Conservation (phyloP, 2,329 filamentous ascomycete species). For the Aspergillus viridinutans region DNA sequence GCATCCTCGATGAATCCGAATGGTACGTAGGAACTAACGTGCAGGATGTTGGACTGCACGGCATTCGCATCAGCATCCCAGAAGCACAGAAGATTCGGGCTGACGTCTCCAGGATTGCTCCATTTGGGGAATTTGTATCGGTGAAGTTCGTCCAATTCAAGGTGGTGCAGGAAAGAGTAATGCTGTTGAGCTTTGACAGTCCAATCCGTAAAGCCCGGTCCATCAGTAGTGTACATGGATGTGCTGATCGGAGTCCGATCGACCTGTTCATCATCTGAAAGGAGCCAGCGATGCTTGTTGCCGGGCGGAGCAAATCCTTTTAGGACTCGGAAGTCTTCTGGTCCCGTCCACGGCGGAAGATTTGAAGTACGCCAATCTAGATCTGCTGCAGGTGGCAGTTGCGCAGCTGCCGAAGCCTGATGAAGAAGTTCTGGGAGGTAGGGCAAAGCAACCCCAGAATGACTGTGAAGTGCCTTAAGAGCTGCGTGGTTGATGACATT, state of each 20-base stretch:
- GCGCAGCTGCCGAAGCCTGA: conserved; percentile 12
- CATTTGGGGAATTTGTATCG: conserved; percentile 47
- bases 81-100: conserved; percentile 53
- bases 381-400: conserved; percentile 11
- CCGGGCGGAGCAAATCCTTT: conserved; percentile 27
- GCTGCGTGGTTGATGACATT: conserved; percentile 56
- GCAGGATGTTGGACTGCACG: conserved; percentile 41
- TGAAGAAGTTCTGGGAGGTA: conserved; percentile 49
- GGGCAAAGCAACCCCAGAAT: conserved; percentile 49
- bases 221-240: conserved; percentile 45
- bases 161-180: conserved; percentile 46
- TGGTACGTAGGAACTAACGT: conserved; percentile 39
- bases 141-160: conserved; percentile 44
- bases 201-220: conserved; percentile 48
- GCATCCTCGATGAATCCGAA: conserved; percentile 36
- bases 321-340: conserved; percentile 25
- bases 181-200: conserved; percentile 46
- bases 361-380: conserved; percentile 31
- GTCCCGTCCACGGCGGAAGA: conserved; percentile 33
- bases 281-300: conserved; percentile 49
- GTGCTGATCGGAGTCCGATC: conserved; percentile 46
- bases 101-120: conserved; percentile 50
- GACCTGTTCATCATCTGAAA: conserved; percentile 33
- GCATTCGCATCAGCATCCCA: conserved; percentile 50
- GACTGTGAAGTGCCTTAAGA: conserved; percentile 52